These are phyloP conservation scores for Epicoccum nigrum DNA, from an alignment of 2,329 filamentous ascomycete genomes.

Conservation along the genomic window DNA sequence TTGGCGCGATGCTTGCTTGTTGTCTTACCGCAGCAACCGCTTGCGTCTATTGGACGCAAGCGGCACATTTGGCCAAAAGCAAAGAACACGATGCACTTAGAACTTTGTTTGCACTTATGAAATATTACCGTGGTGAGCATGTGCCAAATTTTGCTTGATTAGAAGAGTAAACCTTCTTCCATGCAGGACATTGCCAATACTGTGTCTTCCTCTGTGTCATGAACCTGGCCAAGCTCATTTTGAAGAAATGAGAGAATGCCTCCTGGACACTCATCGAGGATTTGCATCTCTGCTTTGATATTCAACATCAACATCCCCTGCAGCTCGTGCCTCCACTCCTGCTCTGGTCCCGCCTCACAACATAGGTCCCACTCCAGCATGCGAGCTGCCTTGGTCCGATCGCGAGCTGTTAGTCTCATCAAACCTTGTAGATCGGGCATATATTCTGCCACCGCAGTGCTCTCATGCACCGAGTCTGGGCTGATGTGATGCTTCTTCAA, in stretches of 20 bases:
- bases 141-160: not conserved
- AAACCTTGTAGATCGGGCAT: conserved; percentile 47
- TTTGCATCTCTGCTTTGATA: conserved; percentile 78
- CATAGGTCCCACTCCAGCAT: conserved; percentile 57
- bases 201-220: conserved; percentile 9
- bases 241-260: conserved; percentile 43
- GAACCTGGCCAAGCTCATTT: conserved; percentile 22
- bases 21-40: conserved; percentile 26
- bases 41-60: conserved; percentile 31
- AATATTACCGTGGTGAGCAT: not conserved
- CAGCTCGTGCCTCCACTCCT: conserved; percentile 61
- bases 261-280: conserved; percentile 58
- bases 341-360: conserved; percentile 41
- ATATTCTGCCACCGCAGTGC: conserved; percentile 16
- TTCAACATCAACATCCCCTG: conserved; percentile 77
- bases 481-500: conserved; percentile 49
- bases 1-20: conserved; percentile 19
- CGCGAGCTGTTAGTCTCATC: conserved; percentile 60
- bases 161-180: conserved; percentile 39
- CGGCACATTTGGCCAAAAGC: conserved; percentile 19
- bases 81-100: not conserved
- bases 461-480: conserved; percentile 20
- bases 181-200: conserved; percentile 11
- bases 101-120: not conserved
- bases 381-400: conserved; percentile 63